These are phyloP conservation scores for Tuber indicum DNA, from an alignment of 495 filamentous ascomycete genomes.

Conservation along the genomic window DNA sequence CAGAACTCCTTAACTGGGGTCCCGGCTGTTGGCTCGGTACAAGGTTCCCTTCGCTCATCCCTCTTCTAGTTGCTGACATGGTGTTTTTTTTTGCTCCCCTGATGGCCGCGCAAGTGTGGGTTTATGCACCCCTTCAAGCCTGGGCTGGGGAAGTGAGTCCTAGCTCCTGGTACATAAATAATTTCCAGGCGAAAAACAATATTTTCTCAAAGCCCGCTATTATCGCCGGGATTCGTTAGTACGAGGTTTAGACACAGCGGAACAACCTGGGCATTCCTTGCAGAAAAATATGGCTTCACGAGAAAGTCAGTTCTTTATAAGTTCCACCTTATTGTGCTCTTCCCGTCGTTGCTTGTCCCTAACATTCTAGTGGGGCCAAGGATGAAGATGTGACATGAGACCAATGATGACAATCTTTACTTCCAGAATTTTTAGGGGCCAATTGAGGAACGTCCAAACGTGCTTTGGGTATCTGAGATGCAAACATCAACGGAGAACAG, in stretches of 20 bases:
- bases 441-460: slow-evolving; percentile 51
- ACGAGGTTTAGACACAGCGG: slow-evolving; percentile 47
- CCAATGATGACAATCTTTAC: slow-evolving; percentile 47
- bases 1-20: neutral
- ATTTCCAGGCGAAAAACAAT: slow-evolving; percentile 51
- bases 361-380: slow-evolving; percentile 38
- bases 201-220: slow-evolving; percentile 50
- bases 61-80: slow-evolving; percentile 7
- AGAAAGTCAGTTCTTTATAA: slow-evolving; percentile 52
- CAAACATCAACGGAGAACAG: slow-evolving; percentile 43
- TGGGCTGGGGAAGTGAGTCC: neutral
- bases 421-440: slow-evolving; percentile 50
- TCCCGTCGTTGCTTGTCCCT: neutral
- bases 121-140: neutral
- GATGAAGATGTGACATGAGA: slow-evolving; percentile 53
- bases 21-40: neutral
- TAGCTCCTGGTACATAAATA: neutral
- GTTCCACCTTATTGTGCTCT: neutral
- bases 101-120: neutral
- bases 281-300: slow-evolving; percentile 53
- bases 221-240: slow-evolving; percentile 54
- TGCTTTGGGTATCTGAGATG: slow-evolving; percentile 44
- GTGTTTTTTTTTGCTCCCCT: slow-evolving; percentile 13
- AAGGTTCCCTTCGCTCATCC: neutral
- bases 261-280: slow-evolving; percentile 48